A percentile compares a stretch with the other conserved stretches of the same genome.
phyloP scores from a whole-genome alignment of 108 stramenopile species.

The Nitzschia inconspicua region DNA sequence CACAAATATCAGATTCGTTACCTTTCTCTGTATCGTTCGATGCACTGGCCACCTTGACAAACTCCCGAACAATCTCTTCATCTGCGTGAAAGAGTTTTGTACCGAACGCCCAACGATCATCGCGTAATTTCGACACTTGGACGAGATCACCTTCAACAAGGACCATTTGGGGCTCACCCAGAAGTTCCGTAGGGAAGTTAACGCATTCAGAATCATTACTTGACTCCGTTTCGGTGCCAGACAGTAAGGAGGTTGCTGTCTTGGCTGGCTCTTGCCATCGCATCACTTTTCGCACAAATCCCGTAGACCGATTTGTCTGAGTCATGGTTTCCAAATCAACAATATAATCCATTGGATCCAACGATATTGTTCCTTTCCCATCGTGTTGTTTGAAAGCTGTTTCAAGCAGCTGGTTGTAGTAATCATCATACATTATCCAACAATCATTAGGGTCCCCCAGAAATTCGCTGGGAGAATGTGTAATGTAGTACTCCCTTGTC shows the following conservation, averaged over 20 bases:
- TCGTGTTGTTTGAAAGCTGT: background rate
- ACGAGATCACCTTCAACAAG: constrained; percentile 10
- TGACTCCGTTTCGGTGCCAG: no score
- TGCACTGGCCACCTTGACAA: no score
- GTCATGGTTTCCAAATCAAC: constrained; percentile 3
- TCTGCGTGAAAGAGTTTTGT: constrained; percentile 12
- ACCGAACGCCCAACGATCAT: constrained; percentile 16
- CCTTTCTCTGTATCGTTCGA: no score
- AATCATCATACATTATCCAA: constrained; percentile 6
- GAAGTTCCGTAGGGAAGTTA: constrained; percentile 6
- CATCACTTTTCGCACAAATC: background rate
- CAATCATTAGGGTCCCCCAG: constrained; percentile 3
- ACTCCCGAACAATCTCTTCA: constrained; percentile 5
- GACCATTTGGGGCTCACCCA: constrained; percentile 9
- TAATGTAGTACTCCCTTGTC: background rate
- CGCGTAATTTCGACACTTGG: constrained; percentile 2
- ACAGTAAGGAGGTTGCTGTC: no score
- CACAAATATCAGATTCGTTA: background rate
- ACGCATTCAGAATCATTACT: no score
- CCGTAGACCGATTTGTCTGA: no score
- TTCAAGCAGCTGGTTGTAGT: background rate
- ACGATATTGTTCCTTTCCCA: background rate
- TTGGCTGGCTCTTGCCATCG: no score
- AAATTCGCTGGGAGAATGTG: no score
- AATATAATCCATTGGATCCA: no score